These are phyloP conservation scores for Millerozyma acaciae DNA, from an alignment of 805 yeast species.

Conservation along the genomic window DNA sequence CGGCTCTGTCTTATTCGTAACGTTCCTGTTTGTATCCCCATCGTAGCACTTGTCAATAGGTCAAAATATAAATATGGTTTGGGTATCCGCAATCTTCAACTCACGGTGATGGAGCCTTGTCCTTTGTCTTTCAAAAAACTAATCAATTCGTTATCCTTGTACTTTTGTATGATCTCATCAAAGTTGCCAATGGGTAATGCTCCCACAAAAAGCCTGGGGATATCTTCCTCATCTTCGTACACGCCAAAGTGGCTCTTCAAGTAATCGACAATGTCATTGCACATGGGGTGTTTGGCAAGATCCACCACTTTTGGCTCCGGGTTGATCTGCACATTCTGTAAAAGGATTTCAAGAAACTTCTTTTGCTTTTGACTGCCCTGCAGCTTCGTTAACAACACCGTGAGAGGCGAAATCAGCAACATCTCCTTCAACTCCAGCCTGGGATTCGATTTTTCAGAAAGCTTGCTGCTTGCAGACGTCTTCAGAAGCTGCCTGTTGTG, in stretches of 20 bases:
- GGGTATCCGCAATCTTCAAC: constrained; percentile 1
- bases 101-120: constrained; percentile 23
- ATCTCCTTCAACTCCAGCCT: constrained; percentile 23
- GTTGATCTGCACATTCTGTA: constrained; percentile 19
- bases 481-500: constrained; percentile 2
- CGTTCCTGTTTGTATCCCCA: too few species aligned
- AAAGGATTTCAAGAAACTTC: constrained; percentile 17
- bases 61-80: too few species aligned
- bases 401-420: constrained; percentile 26
- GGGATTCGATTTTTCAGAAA: not conserved
- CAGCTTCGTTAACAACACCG: constrained; percentile 18
- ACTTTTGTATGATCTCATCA: constrained; percentile 19
- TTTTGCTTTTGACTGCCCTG: constrained; percentile 10
- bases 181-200: constrained; percentile 31
- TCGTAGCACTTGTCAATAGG: too few species aligned
- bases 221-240: constrained; percentile 10
- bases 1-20: too few species aligned
- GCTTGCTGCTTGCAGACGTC: not conserved
- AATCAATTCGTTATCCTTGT: constrained; percentile 17
- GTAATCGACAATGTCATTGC: constrained; percentile 19
- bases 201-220: constrained; percentile 32
- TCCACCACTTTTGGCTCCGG: constrained; percentile 33
- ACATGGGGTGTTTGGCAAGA: constrained; percentile 30
- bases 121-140: constrained; percentile 23
- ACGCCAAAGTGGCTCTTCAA: constrained; percentile 15